phyloP scores from a whole-genome alignment of 2,329 filamentous ascomycete species.

The Diaporthe helianthi region DNA sequence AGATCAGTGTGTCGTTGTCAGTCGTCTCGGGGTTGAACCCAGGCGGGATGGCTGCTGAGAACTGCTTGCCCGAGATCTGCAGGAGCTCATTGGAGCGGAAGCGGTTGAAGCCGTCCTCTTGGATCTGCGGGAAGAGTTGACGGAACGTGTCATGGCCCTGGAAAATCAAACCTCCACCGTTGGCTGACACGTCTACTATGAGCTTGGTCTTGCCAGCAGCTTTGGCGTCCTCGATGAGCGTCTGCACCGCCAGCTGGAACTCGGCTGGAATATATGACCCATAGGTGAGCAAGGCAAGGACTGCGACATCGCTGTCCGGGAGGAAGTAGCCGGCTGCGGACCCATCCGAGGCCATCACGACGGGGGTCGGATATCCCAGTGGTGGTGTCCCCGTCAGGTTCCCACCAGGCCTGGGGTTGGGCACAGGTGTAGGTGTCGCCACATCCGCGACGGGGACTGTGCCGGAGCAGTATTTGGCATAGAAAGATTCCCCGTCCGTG shows the following conservation, averaged over 20 bases:
- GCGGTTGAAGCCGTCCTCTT: constrained; percentile 47
- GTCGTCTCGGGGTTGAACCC: constrained; percentile 54
- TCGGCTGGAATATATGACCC: constrained; percentile 40
- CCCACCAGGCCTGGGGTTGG: constrained; percentile 30
- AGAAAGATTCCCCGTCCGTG: constrained; percentile 44
- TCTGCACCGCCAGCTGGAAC: constrained; percentile 43
- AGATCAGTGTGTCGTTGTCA: constrained; percentile 42
- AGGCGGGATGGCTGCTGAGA: constrained; percentile 13
- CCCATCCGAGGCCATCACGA: constrained; percentile 42
- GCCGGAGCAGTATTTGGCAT: constrained; percentile 38
- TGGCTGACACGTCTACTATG: constrained; percentile 62
- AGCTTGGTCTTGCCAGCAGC: constrained; percentile 61
- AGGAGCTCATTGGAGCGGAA: constrained; percentile 34
- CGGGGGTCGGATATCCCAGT: constrained; percentile 42
- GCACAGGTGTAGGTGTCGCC: constrained; percentile 23
- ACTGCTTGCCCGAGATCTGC: constrained; percentile 27
- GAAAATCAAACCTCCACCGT: constrained; percentile 61
- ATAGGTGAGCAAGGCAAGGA: constrained; percentile 43
- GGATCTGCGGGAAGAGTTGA: constrained; percentile 58
- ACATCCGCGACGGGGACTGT: constrained; percentile 30
- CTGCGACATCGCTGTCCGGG: constrained; percentile 43
- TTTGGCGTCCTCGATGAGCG: constrained; percentile 45
- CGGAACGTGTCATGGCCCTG: constrained; percentile 64
- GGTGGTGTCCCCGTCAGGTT: constrained; percentile 15
- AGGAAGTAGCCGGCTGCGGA: constrained; percentile 45